Evolutionary conservation across 352 stramenopile genomes (phyloP), one percentile per base, ranked within the genome.

Genomic region (Elongisporangium prolatum): DNA sequence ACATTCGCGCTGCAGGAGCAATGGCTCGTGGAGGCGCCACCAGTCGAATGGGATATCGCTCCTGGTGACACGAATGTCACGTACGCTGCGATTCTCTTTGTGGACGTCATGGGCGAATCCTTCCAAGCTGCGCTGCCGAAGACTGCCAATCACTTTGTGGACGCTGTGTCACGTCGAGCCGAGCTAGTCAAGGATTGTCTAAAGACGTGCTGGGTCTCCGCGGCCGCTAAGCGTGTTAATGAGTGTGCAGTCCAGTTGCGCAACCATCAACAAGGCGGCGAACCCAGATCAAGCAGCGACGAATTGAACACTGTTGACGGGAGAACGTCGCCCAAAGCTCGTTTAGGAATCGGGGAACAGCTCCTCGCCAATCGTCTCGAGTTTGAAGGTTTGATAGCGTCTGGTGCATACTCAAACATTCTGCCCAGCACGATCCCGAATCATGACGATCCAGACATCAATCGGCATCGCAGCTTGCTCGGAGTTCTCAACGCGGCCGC

Each of bases 1-100:
- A 88, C 93, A 18, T 84, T 87, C 50, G 86, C 92, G 13, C 71
- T 97, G 0, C 87, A 98, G 47, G 75, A 95, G 49, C 83, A 97
- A 21, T 97, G 90, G 90, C 59, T 93, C 20, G 63, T 80, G 54
- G 86, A 95, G 52, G 72, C 75, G 1, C 81, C 82, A 8, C 81
- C 83, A 13, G 48, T 67, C 0, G 84, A 95, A 60, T 91, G 83
- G 83, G 84, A 93, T 38, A 72, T 95, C 40, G 66, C 73, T 3
- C 66, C 80, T 0, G 71, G 50, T 25, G 57, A 54, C 34, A 44
- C 34, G 1, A 44, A 9, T 17, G 34, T 44, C 34, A 44, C 34
- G 4, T 44, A 44, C 11, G 71, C 76, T 0, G 65, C 69, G 1
- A 83, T 97, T 17, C 60, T 96, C 9, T 95, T 97, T 25, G 82